Evolutionary conservation across 129 eudicot genomes (phyloP), one percentile per base, ranked within the genome.

Genomic region (Helichrysum umbraculigerum): DNA sequence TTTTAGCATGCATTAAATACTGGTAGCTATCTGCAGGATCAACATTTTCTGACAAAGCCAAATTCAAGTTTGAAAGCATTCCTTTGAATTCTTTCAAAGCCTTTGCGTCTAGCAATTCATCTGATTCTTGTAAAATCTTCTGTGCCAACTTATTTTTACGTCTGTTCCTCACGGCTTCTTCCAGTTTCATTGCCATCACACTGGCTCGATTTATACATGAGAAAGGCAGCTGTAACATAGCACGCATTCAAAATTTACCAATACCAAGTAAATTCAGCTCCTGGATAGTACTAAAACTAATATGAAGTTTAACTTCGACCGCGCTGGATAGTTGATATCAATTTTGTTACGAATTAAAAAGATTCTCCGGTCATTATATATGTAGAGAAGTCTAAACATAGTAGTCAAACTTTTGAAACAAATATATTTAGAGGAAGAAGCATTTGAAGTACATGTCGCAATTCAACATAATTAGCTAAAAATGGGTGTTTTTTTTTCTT

Each of bases 171-270:
- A 86, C 85, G 35, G 85, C 88, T 34, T 72, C 84, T 83, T 91
- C 96, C 73, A 95, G 69, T 78, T 80, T 85, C 54, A 85, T 72
- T 52, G 99, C 92, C 97, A 95, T 89, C 59, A 39, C 86, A 37
- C 88, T 77, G 34, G 91, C 99, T 63, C 86, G 87, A 16, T 76
- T 66, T 72, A 89, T 86, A 82, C 96, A 91, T 7, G 94, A 86
- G 21, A 85, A 60, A 17, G 99, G 97, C 42, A 91, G 77, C 99
- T 94, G 84, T 81, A 86, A 68, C 42, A 35, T 10, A 81, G 21
- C 41, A 79, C 47, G 15, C 34, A 51, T 39, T 37, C 44, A 12
- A 5, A 20, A 16, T 37, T 11, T 25, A 56, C 14, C 66, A 61
- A 61, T n/a, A 29, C 63, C 32, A 61, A n/a, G 9, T 25, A 42